These are phyloP conservation scores for Stemphylium vesicarium DNA, from an alignment of 2,329 filamentous ascomycete species.

Conservation along the genomic window DNA sequence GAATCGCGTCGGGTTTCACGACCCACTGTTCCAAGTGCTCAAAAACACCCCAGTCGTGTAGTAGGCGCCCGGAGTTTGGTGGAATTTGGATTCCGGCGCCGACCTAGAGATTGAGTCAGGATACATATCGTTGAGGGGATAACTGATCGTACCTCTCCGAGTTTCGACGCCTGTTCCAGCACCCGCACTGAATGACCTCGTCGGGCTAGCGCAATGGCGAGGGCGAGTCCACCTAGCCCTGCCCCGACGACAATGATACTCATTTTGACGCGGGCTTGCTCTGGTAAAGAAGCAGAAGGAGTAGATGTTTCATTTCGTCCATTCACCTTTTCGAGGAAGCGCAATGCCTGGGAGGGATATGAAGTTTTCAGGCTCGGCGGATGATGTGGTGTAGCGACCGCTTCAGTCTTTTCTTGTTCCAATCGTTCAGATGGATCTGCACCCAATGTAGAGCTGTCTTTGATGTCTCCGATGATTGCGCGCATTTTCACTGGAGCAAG, in stretches of 20 bases:
- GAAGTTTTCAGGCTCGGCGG: too few species aligned
- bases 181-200: conserved; percentile 22
- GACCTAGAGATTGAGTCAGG: background rate
- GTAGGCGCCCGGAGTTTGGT: conserved; percentile 48
- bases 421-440: too few species aligned
- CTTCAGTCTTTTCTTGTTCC: too few species aligned
- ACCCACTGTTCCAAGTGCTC: conserved; percentile 8
- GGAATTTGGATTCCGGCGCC: conserved; percentile 26
- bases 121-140: background rate
- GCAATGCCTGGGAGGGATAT: too few species aligned
- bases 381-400: too few species aligned
- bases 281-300: too few species aligned
- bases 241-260: conserved; percentile 50
- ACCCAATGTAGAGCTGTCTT: too few species aligned
- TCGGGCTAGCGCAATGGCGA: conserved; percentile 52
- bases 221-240: conserved; percentile 50
- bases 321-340: too few species aligned
- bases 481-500: too few species aligned
- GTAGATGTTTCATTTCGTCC: too few species aligned
- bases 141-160: conserved; percentile 46
- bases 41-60: conserved; percentile 55
- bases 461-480: too few species aligned
- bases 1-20: conserved; percentile 52
- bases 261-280: background rate
- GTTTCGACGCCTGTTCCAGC: conserved; percentile 12